Evolutionary conservation across 768 basidiomycete genomes (phyloP).

Genomic region (Boletus eberwhitei): DNA sequence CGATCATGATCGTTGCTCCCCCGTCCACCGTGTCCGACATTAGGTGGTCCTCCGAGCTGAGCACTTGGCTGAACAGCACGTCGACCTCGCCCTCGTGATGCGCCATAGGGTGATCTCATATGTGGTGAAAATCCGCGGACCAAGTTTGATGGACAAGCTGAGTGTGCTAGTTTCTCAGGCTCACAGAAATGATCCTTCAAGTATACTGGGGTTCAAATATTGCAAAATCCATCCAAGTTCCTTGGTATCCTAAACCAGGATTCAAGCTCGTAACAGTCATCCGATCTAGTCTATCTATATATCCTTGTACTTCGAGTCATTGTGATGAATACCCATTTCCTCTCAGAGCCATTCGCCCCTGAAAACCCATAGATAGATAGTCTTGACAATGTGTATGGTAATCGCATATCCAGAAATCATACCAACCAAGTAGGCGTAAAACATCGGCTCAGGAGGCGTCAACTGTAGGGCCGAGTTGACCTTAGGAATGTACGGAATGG

Average conservation of each 20-base stretch:
- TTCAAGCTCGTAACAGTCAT: not conserved
- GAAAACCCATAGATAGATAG: conserved; percentile 25
- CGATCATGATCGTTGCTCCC: conserved; percentile 6
- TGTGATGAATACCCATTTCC: not conserved
- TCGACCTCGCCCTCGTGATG: conserved; percentile 12
- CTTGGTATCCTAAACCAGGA: not conserved
- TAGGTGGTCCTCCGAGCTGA: not conserved
- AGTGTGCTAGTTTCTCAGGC: not conserved
- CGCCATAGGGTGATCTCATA: conserved; percentile 12
- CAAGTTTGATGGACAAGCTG: not conserved
- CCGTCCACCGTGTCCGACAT: not conserved
- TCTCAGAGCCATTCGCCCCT: conserved; percentile 31
- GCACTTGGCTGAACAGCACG: not conserved
- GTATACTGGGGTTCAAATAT: not conserved
- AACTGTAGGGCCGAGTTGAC: conserved; percentile 27
- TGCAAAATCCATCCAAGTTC: not conserved
- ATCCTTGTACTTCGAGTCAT: not conserved
- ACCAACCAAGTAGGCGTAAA: conserved; percentile 25
- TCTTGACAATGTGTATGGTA: conserved; percentile 28
- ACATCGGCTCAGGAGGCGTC: conserved; percentile 29
- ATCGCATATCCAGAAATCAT: conserved; percentile 23
- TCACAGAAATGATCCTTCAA: too few relatives aligned
- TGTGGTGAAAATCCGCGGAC: not conserved
- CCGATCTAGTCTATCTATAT: not conserved
- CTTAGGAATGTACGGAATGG: conserved; percentile 33